These are phyloP conservation scores for Talaromyces sp. DNA, from an alignment of 2,329 filamentous ascomycete genomes.

Conservation along the genomic window DNA sequence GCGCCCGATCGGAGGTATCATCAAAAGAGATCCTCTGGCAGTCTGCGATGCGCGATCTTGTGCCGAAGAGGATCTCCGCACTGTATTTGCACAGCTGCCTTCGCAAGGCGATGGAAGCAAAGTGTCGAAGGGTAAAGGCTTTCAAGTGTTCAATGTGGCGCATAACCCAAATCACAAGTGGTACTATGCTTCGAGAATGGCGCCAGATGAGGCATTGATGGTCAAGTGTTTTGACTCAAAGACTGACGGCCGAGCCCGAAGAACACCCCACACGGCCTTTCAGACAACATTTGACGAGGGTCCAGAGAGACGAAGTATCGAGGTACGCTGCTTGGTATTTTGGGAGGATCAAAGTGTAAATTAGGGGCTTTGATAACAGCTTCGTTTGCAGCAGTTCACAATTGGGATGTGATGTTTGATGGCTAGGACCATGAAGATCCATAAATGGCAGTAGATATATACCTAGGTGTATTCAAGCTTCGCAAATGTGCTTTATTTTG, in stretches of 20 bases:
- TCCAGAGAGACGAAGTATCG: neutral
- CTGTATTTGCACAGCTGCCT: neutral
- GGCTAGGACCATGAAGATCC: no score
- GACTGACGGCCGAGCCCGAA: conserved; percentile 50
- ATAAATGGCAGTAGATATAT: no score
- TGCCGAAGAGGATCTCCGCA: neutral
- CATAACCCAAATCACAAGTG: conserved; percentile 44
- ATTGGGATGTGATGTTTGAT: no score
- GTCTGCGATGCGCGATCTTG: neutral
- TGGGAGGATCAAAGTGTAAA: neutral
- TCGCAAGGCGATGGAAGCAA: neutral
- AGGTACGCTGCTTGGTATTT: neutral
- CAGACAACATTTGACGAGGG: neutral
- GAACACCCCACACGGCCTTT: conserved; percentile 56
- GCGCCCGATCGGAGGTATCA: neutral
- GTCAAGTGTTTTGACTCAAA: conserved; percentile 62
- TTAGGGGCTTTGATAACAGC: no score
- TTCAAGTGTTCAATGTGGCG: neutral
- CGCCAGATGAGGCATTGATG: conserved; percentile 52
- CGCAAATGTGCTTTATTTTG: no score
- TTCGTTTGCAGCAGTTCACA: no score
- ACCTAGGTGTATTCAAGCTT: no score
- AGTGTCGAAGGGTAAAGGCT: neutral
- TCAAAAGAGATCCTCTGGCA: neutral
- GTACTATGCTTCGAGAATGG: conserved; percentile 52